These are phyloP conservation scores for Pichia californica DNA, from an alignment of 805 yeast species.

Conservation along the genomic window DNA sequence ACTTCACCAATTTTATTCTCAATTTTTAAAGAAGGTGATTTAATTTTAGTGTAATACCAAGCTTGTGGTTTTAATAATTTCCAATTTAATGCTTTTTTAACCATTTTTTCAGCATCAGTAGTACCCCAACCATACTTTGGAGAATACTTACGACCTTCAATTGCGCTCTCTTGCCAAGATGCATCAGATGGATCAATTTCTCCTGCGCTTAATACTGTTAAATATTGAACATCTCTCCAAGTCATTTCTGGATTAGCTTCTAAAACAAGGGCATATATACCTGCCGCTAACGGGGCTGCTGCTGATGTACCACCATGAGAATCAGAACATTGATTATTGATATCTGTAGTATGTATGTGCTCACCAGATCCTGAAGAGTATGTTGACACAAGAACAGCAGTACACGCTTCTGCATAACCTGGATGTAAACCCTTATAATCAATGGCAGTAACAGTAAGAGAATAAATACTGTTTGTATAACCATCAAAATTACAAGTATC, in stretches of 20 bases:
- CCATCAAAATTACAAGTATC: conserved; percentile 98
- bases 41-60: conserved; percentile 54
- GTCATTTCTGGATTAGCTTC: conserved; percentile 81
- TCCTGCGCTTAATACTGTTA: conserved; percentile 64
- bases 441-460: conserved; percentile 91
- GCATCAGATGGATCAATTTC: conserved; percentile 64
- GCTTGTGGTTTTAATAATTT: conserved; percentile 83
- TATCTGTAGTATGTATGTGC: conserved; percentile 82
- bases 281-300: conserved; percentile 97
- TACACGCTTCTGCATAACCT: conserved; percentile 82
- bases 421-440: conserved; percentile 87
- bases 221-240: conserved; percentile 93
- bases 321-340: conserved; percentile 59
- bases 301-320: conserved; percentile 96
- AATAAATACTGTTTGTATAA: conserved; percentile 90
- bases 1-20: conserved; percentile 18
- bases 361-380: conserved; percentile 89
- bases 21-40: conserved; percentile 28
- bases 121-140: conserved; percentile 91
- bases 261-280: conserved; percentile 78
- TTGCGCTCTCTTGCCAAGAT: conserved; percentile 65
- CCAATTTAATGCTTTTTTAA: conserved; percentile 59
- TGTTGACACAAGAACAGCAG: conserved; percentile 91
- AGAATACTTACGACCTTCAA: conserved; percentile 60
- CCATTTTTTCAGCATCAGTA: conserved; percentile 73